Evolutionary conservation across 176 grass and related monocot species (phyloP).

Genomic region (Oryza punctata): DNA sequence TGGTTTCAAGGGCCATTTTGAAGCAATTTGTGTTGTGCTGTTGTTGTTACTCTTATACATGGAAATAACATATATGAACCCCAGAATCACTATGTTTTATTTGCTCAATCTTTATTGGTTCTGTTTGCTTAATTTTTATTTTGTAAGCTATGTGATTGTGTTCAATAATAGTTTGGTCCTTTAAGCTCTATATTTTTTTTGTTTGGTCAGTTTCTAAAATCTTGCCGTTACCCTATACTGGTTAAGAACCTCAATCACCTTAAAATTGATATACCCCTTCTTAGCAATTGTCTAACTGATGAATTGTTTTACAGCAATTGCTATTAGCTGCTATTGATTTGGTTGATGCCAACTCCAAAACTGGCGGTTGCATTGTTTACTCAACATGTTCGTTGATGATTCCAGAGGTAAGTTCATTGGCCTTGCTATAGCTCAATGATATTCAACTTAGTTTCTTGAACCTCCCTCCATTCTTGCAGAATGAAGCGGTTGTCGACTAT

Average conservation of each 20-base stretch:
- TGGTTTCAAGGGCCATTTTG: not conserved
- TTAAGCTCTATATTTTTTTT: not conserved
- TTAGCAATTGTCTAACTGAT: not conserved
- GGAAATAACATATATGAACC: not conserved
- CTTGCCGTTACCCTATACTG: not conserved
- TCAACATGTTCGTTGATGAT: constrained; percentile 97
- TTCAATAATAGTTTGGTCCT: not conserved
- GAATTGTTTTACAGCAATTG: constrained; percentile 75
- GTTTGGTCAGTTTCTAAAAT: not conserved
- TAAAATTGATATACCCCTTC: not conserved
- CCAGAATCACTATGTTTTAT: not conserved
- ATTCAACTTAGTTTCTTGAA: constrained; percentile 34
- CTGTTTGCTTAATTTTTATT: no score
- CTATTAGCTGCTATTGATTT: constrained; percentile 96
- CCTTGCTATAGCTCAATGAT: constrained; percentile 4
- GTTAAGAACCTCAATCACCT: not conserved
- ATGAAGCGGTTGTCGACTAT: constrained; percentile 88
- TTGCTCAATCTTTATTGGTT: no score
- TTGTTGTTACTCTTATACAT: not conserved
- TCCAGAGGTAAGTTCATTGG: constrained; percentile 61
- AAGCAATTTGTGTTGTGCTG: not conserved
- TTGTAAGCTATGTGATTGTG: no score
- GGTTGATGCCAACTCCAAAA: constrained; percentile 97
- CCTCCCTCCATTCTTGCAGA: constrained; percentile 46
- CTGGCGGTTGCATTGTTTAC: constrained; percentile 94